Base-by-base conservation (phyloP, 78 protist species). In the Dictyostelium purpureum region DNA sequence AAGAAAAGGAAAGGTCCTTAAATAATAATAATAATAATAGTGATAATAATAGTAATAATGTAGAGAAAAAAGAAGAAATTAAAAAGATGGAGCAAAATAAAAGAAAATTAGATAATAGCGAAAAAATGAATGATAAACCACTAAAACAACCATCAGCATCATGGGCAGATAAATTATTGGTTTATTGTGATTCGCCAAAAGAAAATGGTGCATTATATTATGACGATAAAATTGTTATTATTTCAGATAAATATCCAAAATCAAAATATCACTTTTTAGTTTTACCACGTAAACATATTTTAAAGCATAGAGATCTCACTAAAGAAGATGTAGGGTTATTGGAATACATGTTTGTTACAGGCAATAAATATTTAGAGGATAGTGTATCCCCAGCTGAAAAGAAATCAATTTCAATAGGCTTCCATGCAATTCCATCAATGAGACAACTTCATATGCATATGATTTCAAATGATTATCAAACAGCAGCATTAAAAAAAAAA, bases 371-470 rank as follows among this genome's bases (percentile, higher is more conserved):
- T 43, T 2, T 33, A 4, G 21, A 61, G 59, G 35, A 19, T 43
- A 63, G 28, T 9, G 16, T 69, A 16, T 7, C 31, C 18, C 28
- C 47, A 54, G 11, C 38, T 43, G 2, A 45, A 57, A 28, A 43
- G 33, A 18, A 10, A 66, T 18, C 24, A 38, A 33, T 79, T 94
- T 52, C 21, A 63, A 28, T 80, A 14, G 96, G 96, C 2, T 94
- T 94, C 35, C 96, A 94, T 74, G 96, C 94, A 11, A 65, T 85
- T 9, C 96, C 96, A 3, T 90, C 88, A 51, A 76, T 81, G 87
- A 56, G 54, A 76, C 80, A 73, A 59, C 56, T 90, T 35, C 94
- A 97, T 33, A 10, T 97, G 42, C 98, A 97, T 77, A 40, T 94
- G 19, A 94, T 96, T n/a, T 61, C 90, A 11, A 70, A 52, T 2